phyloP scores from a whole-genome alignment of 139 green algal species.

The Auxenochlorella pyrenoidosa region DNA sequence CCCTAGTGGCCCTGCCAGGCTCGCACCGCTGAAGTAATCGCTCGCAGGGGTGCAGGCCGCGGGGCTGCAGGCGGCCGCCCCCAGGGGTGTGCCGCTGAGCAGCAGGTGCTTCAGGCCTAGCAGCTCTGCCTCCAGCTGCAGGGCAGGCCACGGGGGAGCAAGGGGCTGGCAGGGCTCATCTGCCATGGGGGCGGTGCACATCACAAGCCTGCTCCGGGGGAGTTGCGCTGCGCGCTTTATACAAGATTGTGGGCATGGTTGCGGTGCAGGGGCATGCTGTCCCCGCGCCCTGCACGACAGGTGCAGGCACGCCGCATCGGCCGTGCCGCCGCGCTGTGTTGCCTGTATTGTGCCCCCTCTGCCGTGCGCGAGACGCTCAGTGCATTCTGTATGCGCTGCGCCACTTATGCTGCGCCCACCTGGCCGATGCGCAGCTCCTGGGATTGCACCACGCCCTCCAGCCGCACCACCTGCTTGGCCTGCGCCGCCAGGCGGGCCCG shows the following conservation, averaged over 20 bases:
- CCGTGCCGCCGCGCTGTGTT: too few species aligned
- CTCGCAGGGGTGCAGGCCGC: neutral
- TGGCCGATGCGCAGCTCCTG: constrained; percentile 24
- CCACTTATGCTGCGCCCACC: neutral
- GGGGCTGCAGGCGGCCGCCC: neutral
- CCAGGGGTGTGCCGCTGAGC: constrained; percentile 5
- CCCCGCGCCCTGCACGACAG: too few species aligned
- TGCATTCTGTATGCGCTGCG: too few species aligned
- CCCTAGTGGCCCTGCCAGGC: too few species aligned
- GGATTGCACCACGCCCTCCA: neutral
- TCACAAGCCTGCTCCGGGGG: too few species aligned
- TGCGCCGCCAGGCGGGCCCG: neutral
- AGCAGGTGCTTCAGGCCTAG: constrained; percentile 17
- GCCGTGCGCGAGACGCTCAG: too few species aligned
- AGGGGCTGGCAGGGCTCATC: neutral
- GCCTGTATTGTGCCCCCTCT: too few species aligned
- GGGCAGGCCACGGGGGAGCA: neutral
- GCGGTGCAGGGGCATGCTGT: too few species aligned
- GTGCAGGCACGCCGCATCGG: too few species aligned
- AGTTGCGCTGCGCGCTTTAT: too few species aligned
- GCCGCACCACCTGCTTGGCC: neutral
- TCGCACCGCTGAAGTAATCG: constrained; percentile 7
- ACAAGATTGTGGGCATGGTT: too few species aligned
- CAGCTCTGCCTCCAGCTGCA: constrained; percentile 22
- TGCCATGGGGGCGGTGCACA: too few species aligned